A percentile compares a stretch with the other conserved stretches of the same genome.
phyloP scores from a whole-genome alignment of 768 basidiomycete genomes.

The Leucocoprinus leucothites region DNA sequence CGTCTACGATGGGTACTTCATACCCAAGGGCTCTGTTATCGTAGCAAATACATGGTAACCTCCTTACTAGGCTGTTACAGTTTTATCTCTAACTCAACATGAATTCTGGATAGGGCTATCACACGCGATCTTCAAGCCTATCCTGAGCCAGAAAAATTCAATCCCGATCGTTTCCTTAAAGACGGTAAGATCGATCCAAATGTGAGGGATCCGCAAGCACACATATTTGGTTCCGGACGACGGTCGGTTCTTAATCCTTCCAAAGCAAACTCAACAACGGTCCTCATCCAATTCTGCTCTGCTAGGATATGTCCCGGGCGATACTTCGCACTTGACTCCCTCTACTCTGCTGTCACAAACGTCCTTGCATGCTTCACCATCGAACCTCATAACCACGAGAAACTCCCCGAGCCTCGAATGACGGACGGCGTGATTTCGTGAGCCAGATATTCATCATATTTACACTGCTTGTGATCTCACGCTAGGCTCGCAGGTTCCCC shows the following conservation, averaged over 20 bases:
- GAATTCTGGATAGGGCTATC: conserved; percentile 23
- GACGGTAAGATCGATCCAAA: conserved; percentile 17
- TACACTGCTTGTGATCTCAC: neutral
- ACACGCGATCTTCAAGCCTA: conserved; percentile 28
- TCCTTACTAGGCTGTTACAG: neutral
- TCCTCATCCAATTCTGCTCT: neutral
- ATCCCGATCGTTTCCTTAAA: conserved; percentile 27
- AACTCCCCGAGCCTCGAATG: neutral
- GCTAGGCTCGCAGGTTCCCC: conserved; percentile 6
- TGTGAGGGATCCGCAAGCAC: conserved; percentile 10
- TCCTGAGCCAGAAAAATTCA: conserved; percentile 30
- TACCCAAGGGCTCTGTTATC: neutral
- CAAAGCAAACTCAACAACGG: neutral
- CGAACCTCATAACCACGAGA: conserved; percentile 2
- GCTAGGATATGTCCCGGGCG: conserved; percentile 18
- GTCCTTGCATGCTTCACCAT: conserved; percentile 16
- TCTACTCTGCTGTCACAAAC: conserved; percentile 9
- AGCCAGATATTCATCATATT: neutral
- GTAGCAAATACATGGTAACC: neutral
- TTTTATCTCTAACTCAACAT: neutral
- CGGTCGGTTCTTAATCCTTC: conserved; percentile 3
- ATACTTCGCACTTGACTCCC: conserved; percentile 11
- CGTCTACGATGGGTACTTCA: conserved; percentile 8
- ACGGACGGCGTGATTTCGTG: neutral
- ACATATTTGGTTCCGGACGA: conserved; percentile 25